Base-by-base conservation (phyloP, 23 red algal species). In the Chondrus crispus region DNA sequence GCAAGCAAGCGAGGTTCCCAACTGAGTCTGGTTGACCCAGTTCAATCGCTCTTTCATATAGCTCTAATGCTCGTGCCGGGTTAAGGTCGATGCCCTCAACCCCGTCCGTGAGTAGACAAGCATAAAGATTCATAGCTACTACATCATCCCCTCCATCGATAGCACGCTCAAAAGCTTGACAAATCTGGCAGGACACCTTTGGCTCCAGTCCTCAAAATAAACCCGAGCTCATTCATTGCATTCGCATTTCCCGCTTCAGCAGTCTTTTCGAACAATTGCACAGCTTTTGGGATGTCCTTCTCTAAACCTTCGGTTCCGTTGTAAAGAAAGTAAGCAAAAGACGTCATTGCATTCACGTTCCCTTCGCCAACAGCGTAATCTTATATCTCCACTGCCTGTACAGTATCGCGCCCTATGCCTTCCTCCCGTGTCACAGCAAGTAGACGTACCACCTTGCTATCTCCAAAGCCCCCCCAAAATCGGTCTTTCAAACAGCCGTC, bases 391-490 rank as follows among this genome's bases (percentile, higher is more conserved):
- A 80, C 74, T 2, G 74, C 74, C 5, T 50, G 45, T 24, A 16
- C 42, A 8, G 44, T 22, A 24, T 80, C 14, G 13, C 37, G 46
- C 18, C 38, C 74, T n/a, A n/a, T n/a, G n/a, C n/a, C n/a, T n/a
- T n/a, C n/a, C n/a, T n/a, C n/a, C n/a, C n/a, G n/a, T n/a, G n/a
- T n/a, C n/a, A n/a, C n/a, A n/a, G n/a, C n/a, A n/a, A n/a, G n/a
- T n/a, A n/a, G n/a, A n/a, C n/a, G n/a, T n/a, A n/a, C n/a, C n/a
- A n/a, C n/a, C n/a, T n/a, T n/a, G n/a, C n/a, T n/a, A n/a, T n/a
- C n/a, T n/a, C n/a, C n/a, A n/a, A n/a, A n/a, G n/a, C n/a, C 80
- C 87, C n/a, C 53, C 87, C 24, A 81, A 53, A 19, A 90, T 90
- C 8, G 87, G 71, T 29, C 87, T 69, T 28, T 90, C 87, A 43